phyloP scores from a whole-genome alignment of 441 rosid genomes.

The Bocquillonia castaneifolia region DNA sequence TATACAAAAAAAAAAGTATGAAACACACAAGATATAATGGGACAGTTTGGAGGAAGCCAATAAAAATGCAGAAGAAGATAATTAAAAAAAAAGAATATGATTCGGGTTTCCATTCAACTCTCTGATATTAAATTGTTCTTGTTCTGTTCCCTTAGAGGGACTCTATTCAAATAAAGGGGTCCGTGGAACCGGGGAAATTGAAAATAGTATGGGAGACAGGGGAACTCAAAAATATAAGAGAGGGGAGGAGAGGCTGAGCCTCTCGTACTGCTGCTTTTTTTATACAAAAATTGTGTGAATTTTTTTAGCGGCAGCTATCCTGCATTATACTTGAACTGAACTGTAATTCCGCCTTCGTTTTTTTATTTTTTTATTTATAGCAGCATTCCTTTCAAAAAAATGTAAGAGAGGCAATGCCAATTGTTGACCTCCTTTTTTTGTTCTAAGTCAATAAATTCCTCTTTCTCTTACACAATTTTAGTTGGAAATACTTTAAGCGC shows the following conservation, averaged over 20 bases:
- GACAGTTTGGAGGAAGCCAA: too few relatives aligned
- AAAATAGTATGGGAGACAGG: background rate
- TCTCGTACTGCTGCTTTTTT: background rate
- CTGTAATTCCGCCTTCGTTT: background rate
- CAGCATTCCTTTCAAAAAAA: background rate
- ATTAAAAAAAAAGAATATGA: too few relatives aligned
- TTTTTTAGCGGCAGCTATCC: background rate
- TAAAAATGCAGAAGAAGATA: too few relatives aligned
- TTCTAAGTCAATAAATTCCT: background rate
- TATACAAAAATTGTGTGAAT: background rate
- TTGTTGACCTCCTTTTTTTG: background rate
- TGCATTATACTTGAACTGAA: background rate
- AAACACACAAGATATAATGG: too few relatives aligned
- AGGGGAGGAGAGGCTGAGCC: background rate
- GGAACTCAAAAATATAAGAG: background rate
- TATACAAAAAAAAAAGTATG: too few relatives aligned
- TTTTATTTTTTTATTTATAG: background rate
- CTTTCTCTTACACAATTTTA: background rate
- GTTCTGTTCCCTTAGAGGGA: background rate
- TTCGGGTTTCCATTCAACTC: background rate
- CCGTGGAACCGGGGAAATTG: background rate
- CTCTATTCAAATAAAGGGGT: background rate
- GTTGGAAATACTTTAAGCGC: too few relatives aligned
- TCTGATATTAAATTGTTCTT: background rate
- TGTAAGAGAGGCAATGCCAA: background rate